Evolutionary conservation across 2,329 filamentous ascomycete genomes (phyloP).

Genomic region (Diaporthe velutina): DNA sequence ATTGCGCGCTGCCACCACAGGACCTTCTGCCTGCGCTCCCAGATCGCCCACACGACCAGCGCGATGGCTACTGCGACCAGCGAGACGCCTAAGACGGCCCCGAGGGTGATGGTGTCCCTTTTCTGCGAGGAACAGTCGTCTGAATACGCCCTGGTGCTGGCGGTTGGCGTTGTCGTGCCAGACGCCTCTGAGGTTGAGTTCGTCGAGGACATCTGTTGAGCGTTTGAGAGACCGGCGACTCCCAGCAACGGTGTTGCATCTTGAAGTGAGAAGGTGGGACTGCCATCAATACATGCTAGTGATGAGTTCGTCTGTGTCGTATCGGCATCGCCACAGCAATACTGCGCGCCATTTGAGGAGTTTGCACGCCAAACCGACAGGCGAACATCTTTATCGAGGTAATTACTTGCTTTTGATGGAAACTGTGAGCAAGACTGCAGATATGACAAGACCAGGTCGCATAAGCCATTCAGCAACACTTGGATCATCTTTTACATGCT

Average conservation of each 20-base stretch:
- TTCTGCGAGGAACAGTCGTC: neutral
- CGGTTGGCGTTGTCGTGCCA: neutral
- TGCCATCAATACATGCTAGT: slow-evolving; percentile 17
- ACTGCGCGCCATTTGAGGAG: neutral
- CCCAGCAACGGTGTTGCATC: slow-evolving; percentile 2
- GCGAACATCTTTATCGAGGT: neutral
- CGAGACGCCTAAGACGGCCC: neutral
- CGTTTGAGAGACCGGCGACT: slow-evolving; percentile 19
- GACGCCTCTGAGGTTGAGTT: neutral
- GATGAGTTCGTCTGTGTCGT: neutral
- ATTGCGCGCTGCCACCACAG: slow-evolving; percentile 13
- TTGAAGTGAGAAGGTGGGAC: neutral
- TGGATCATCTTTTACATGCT: neutral
- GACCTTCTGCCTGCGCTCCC: slow-evolving; percentile 29
- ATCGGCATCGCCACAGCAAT: slow-evolving; percentile 26
- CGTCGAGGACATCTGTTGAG: neutral
- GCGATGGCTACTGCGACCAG: neutral
- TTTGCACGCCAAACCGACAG: slow-evolving; percentile 9
- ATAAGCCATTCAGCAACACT: neutral
- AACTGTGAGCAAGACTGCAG: neutral
- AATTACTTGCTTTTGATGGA: neutral
- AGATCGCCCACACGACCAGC: slow-evolving; percentile 1
- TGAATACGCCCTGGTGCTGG: neutral
- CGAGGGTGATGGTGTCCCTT: neutral
- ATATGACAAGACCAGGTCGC: neutral